Percentiles rank a stretch among this genome's conserved stretches.
These are phyloP conservation scores for Mucor indicus DNA, from an alignment of 371 early-diverging fungal genomes.

Conservation along the genomic window DNA sequence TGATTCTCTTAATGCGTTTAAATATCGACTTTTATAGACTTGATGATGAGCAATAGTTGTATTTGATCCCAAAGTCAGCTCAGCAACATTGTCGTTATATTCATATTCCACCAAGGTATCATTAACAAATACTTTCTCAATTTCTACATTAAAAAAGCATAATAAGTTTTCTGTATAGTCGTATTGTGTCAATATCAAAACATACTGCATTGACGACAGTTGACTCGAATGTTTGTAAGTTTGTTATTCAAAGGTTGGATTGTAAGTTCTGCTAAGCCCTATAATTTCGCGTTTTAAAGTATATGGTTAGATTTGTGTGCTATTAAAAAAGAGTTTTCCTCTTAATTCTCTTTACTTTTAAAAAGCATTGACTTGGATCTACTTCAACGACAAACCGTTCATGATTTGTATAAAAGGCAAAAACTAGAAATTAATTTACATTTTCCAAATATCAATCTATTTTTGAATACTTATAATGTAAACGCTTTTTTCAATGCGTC, in stretches of 20 bases:
- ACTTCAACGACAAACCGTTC: constrained; percentile 55
- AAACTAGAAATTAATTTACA: too few species aligned
- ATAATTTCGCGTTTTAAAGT: background rate
- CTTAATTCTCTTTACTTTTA: constrained; percentile 20
- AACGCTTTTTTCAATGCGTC: constrained; percentile 36
- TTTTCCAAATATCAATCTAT: background rate
- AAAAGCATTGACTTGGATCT: constrained; percentile 36
- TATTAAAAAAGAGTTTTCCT: too few species aligned
- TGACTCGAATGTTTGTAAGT: constrained; percentile 47
- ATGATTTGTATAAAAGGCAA: constrained; percentile 40
- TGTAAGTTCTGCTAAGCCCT: constrained; percentile 66
- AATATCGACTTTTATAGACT: constrained; percentile 56
- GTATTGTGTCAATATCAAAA: background rate
- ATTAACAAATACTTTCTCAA: constrained; percentile 58
- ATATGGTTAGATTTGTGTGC: background rate
- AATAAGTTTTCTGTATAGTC: background rate
- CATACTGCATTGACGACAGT: constrained; percentile 66
- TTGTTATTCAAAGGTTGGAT: constrained; percentile 53
- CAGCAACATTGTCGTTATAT: constrained; percentile 51
- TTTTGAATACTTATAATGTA: constrained; percentile 43
- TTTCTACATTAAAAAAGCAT: constrained; percentile 37
- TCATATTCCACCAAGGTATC: constrained; percentile 48
- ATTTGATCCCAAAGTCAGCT: constrained; percentile 44
- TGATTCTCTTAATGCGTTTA: constrained; percentile 54
- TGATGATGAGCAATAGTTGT: constrained; percentile 56